Percentiles rank a stretch among this genome's conserved stretches.
These are phyloP conservation scores for Euphorbia lathyris DNA, from an alignment of 345 rosid genomes.

Conservation along the genomic window DNA sequence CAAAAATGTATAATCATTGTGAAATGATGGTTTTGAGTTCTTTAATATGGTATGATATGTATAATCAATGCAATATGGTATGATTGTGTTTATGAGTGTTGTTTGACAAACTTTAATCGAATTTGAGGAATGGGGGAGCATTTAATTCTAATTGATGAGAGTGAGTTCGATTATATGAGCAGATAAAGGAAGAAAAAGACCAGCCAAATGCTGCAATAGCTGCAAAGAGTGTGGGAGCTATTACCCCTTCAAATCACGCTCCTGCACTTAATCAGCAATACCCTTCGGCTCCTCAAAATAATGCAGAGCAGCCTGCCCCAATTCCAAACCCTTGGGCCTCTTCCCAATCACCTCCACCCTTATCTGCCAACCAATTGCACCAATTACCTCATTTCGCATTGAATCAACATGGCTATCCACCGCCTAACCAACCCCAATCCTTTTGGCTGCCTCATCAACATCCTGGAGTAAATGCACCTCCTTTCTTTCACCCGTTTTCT, in stretches of 20 bases:
- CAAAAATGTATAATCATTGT: neutral
- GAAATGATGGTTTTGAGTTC: neutral
- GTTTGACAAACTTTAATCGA: neutral
- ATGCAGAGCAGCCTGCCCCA: conserved; percentile 20
- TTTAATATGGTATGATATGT: neutral
- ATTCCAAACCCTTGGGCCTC: conserved; percentile 20
- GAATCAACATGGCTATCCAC: conserved; percentile 10
- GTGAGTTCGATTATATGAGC: conserved; percentile 16
- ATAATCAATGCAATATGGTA: neutral
- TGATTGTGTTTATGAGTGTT: neutral
- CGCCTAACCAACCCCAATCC: conserved; percentile 20
- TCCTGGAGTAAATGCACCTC: conserved; percentile 20
- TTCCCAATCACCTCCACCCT: conserved; percentile 15
- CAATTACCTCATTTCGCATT: conserved; percentile 17
- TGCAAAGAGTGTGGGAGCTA: conserved; percentile 19
- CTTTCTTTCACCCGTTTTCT: conserved; percentile 24
- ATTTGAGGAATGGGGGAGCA: neutral
- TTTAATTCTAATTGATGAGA: neutral
- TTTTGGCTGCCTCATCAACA: conserved; percentile 27
- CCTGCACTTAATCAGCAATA: conserved; percentile 22
- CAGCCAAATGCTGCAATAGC: conserved; percentile 9
- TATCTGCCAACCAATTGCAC: conserved; percentile 17
- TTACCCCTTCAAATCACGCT: conserved; percentile 19
- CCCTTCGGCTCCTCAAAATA: conserved; percentile 21
- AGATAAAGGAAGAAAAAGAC: conserved; percentile 29